Base-by-base conservation (phyloP, 345 rosid genomes). In the Hypericum androsaemum region DNA sequence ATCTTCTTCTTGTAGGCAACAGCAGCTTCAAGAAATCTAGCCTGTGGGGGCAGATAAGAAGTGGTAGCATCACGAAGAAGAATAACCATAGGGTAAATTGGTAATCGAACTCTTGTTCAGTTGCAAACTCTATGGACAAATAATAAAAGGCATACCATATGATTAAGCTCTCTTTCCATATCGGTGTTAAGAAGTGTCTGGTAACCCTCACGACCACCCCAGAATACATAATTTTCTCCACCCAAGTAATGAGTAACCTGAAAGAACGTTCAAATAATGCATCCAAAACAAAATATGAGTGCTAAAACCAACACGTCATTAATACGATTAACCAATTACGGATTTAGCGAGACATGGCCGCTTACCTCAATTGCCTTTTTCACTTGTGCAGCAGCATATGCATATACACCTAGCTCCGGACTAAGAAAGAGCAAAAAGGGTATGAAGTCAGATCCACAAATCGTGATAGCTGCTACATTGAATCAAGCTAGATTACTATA, bases 151-250 rank as follows among this genome's bases (percentile, higher is more conserved):
- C 59, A 61, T 71, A 82, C 95, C 77, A 92, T 7, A 71, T 92
- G 94, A 69, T 83, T 78, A 52, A 92, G 88, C 76, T 92, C 98
- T 62, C 82, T 81, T 71, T 67, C 96, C 98, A 92, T 85, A 67
- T 92, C 94, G 16, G 98, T 88, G 76, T 92, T 88, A 76, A 92
- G 71, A 37, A 92, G 89, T 41, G 85, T 56, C 60, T 92, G 98
- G 63, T 92, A 92, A 61, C 98, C 98, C 71, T 92, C 98, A 52
- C 96, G 96, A 43, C 98, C 98, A 45, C 98, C 98, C 98, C 97
- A 92, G 63, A 92, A 92, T 43, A 92, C 94, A 47, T 82, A 88
- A 64, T 92, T 92, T 80, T 88, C 98, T 64, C 98, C 97, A n/a
- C 97, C 97, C 15, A 92, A 70, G 66, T 81, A 81, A 74, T 83